Evolutionary conservation across 140 eudicot species (phyloP), one percentile per base, ranked within the genome.

Genomic region (Bidens hawaiensis): DNA sequence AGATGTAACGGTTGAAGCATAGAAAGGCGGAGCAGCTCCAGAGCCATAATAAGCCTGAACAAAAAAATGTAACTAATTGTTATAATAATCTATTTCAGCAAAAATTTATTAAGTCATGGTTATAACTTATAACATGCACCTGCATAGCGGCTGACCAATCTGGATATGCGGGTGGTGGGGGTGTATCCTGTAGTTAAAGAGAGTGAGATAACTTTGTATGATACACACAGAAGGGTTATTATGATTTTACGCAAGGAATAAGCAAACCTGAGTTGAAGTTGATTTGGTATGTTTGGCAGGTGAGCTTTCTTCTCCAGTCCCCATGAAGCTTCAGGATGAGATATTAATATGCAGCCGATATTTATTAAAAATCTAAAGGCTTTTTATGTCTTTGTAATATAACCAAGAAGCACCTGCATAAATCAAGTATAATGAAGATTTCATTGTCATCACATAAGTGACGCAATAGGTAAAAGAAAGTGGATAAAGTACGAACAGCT

Each of bases 71-170:
- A n/a, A n/a, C n/a, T n/a, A n/a, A n/a, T n/a, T n/a, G n/a, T n/a
- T n/a, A n/a, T 10, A 30, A 33, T 4, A 58, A 33, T 31, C 61
- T 28, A 56, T 27, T 7, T 34, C 46, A 58, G n/a, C 64, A 58
- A n/a, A n/a, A 64, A 61, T 40, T 27, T 31, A 60, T n/a, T n/a
- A 15, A 75, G 46, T 28, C 41, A 27, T n/a, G 61, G 24, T 10
- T 23, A 23, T 18, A n/a, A n/a, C n/a, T n/a, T n/a, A n/a, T n/a
- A 47, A 23, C 25, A 59, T 21, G 48, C 65, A 89, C 97, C 93
- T 85, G 95, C 94, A 88, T 77, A 47, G 91, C 72, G 71, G 79
- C 82, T 70, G 86, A 69, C 87, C 93, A 79, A 72, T 85, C 95
- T 49, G 93, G 81, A 79, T 74, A 79, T 33, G 81, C 55, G 57